These are phyloP conservation scores for Aspergillus aculeatinus DNA, from an alignment of 2,329 filamentous ascomycete species.

Conservation along the genomic window DNA sequence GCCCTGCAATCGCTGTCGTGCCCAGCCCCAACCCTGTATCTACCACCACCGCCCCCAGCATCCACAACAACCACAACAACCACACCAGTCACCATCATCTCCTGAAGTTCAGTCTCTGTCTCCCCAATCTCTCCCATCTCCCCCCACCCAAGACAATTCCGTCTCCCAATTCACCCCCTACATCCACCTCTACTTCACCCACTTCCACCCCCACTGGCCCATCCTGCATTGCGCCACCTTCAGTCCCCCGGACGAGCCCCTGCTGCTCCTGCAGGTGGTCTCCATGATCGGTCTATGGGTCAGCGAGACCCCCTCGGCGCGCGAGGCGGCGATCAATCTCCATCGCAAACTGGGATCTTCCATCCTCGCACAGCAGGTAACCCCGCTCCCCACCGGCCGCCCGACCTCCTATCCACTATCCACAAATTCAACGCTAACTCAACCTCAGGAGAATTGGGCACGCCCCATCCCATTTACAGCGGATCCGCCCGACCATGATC, in stretches of 20 bases:
- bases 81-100: too few relatives aligned
- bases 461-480: not conserved
- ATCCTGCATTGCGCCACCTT: slow-evolving; percentile 25
- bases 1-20: slow-evolving; percentile 9
- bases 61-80: not conserved
- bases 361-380: slow-evolving; percentile 23
- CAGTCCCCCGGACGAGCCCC: slow-evolving; percentile 16
- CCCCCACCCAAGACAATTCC: not conserved
- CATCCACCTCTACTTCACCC: slow-evolving; percentile 23
- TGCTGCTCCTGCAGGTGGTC: slow-evolving; percentile 24
- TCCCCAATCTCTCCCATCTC: too few relatives aligned
- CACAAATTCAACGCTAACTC: too few relatives aligned
- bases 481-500: not conserved
- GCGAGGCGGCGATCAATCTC: slow-evolving; percentile 18
- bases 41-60: not conserved
- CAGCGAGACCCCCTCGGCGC: slow-evolving; percentile 13
- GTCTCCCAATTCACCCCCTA: slow-evolving; percentile 5
- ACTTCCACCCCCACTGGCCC: slow-evolving; percentile 28
- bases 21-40: not conserved
- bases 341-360: slow-evolving; percentile 19
- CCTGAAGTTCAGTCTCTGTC: too few relatives aligned
- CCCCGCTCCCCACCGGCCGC: not conserved
- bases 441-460: not conserved
- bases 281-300: slow-evolving; percentile 26
- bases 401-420: too few relatives aligned